Percentiles rank a stretch among this genome's conserved stretches.
Evolutionary conservation across 371 early-diverging fungal species (phyloP).

Genomic region (Coemansia linderi): DNA sequence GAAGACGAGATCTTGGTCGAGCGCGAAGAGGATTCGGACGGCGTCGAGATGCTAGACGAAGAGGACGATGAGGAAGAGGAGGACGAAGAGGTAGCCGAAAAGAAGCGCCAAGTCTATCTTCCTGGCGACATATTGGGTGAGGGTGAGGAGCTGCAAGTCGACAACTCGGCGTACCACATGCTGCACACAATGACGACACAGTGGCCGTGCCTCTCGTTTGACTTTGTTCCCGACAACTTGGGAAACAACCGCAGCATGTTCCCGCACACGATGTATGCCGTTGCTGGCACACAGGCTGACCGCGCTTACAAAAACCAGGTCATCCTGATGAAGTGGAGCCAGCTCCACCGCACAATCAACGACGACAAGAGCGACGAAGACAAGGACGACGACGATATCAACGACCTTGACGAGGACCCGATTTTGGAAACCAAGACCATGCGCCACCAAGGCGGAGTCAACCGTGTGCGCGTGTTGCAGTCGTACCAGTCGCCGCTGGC

Average conservation of each 20-base stretch:
- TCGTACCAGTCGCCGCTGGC: conserved; percentile 60
- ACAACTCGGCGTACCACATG: conserved; percentile 94
- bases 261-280: conserved; percentile 89
- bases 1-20: conserved; percentile 67
- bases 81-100: conserved; percentile 41
- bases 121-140: conserved; percentile 88
- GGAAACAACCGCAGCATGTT: conserved; percentile 82
- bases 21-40: conserved; percentile 47
- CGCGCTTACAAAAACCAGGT: conserved; percentile 82
- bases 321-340: conserved; percentile 90
- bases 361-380: conserved; percentile 70
- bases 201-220: conserved; percentile 97
- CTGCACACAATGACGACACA: conserved; percentile 87
- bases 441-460: conserved; percentile 89
- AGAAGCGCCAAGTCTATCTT: conserved; percentile 73
- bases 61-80: conserved; percentile 44
- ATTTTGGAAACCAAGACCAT: conserved; percentile 80
- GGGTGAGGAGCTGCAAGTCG: conserved; percentile 90
- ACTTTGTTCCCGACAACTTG: conserved; percentile 81
- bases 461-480: conserved; percentile 72
- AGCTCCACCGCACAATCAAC: conserved; percentile 86
- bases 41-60: conserved; percentile 61
- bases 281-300: conserved; percentile 94
- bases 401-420: conserved; percentile 92
- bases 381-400: conserved; percentile 70